Evolutionary conservation across 768 basidiomycete species (phyloP), one percentile per base, ranked within the genome.

Genomic region (Macrolepiota albuminosa): DNA sequence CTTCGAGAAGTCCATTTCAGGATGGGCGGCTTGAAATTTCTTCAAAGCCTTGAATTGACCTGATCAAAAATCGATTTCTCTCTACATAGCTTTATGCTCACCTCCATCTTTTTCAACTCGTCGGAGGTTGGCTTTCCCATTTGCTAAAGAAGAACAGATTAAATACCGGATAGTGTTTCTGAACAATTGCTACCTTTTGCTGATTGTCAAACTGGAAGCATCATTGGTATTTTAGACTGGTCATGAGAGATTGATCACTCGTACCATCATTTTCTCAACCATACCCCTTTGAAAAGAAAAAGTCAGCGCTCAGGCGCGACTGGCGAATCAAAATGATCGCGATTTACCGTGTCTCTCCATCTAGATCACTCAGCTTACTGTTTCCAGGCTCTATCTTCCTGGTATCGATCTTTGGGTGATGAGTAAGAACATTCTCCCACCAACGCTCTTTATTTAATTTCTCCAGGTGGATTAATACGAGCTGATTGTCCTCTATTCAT

Each of bases 241-340:
- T 49, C 33, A 57, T 26, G 18, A 42, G 18, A 31, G 13, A n/a
- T 31, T 6, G 26, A 54, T 16, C 52, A 36, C 31, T 55, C 89
- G 66, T 76, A 96, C 96, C 96, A 99, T 98, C 97, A 99, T 99
- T 80, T 99, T 99, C 75, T 99, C 97, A 4, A 99, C 97, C 91
- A 99, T 91, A 2, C 91, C 94, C 64, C 97, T 92, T 67, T 2
- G n/a, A 43, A 40, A 64, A 52, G 42, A 9, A 43, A 40, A 64
- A 51, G 42, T 42, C 57, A 63, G 54, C 59, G n/a, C 55, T 50
- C 31, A 55, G 46, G 48, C 31, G 45, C 18, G 11, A 16, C 6
- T 45, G 9, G 14, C 37, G 13, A 24, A 31, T 18, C 3, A 26
- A 21, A 16, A 14, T n/a, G 21, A 43, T 26, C 18, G 8, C 13